phyloP scores from a whole-genome alignment of 352 stramenopile species.

The Aphanomyces astaci region DNA sequence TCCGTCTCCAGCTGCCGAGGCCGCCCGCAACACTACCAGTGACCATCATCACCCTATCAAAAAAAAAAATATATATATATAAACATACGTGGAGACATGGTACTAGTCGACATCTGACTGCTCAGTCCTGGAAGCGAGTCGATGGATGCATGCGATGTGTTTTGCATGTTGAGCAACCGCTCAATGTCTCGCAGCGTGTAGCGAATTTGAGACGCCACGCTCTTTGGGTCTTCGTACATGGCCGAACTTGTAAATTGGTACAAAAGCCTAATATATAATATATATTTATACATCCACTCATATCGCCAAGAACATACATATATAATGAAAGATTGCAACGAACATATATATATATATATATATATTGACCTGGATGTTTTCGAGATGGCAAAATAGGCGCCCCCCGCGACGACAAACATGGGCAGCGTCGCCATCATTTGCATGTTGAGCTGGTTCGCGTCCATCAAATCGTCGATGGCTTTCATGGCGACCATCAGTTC shows the following conservation, averaged over 20 bases:
- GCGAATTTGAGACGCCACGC: conserved; percentile 66
- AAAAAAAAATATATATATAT: no score
- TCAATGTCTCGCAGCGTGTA: conserved; percentile 80
- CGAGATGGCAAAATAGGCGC: conserved; percentile 53
- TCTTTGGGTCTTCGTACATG: conserved; percentile 64
- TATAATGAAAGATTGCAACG: no score
- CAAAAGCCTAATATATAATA: not conserved
- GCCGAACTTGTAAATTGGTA: conserved; percentile 72
- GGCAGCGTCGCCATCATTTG: conserved; percentile 79
- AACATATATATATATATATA: no score
- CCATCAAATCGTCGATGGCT: conserved; percentile 81
- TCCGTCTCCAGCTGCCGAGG: not conserved
- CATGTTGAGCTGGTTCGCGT: conserved; percentile 81
- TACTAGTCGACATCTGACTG: not conserved
- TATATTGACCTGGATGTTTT: conserved; percentile 50
- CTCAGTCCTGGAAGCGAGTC: not conserved
- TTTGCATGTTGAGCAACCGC: conserved; percentile 77
- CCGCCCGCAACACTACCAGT: not conserved
- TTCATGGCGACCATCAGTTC: conserved; percentile 84
- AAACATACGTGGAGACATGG: not conserved
- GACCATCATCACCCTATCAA: not conserved
- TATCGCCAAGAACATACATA: no score
- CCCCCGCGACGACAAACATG: conserved; percentile 70
- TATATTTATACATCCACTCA: not conserved
- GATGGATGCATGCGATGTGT: conserved; percentile 24